Base-by-base conservation (phyloP, 169 alveolate genomes). In the Babesia ovata region DNA sequence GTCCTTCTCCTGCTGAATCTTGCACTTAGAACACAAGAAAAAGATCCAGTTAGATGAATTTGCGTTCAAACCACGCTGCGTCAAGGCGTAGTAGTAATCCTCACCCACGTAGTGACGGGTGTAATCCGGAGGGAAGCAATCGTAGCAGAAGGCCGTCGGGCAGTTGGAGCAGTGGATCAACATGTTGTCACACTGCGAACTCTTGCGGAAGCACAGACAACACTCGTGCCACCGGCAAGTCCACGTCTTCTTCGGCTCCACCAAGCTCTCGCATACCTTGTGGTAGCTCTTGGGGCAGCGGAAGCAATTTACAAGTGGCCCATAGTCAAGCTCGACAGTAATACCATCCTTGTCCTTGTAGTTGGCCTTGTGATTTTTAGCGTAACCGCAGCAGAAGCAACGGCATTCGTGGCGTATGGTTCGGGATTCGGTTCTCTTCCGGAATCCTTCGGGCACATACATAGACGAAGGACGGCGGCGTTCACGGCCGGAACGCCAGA, bases 161-260 rank as follows among this genome's bases (percentile, higher is more conserved):
- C 98, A 95, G 52, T 90, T 92, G 36, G 95, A 92, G 89, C 98
- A 95, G 82, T 95, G 98, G 56, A 95, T 91, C 65, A 95, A 83
- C 84, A 93, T 83, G 70, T 94, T 94, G 56, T 97, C 98, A 66
- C 94, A 93, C 77, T 92, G 95, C 13, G 96, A 87, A 16, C 96
- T 92, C 70, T 92, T 92, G 52, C 98, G 86, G 86, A 92, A 90
- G 66, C 98, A 95, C 36, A 91, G 78, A 52, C 96, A 91, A 53
- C 98, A 95, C 77, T 93, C 96, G 71, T 95, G 98, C 98, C 98
- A 95, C 50, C 95, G 84, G 54, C 98, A 95, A 7, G 95, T 83
- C 96, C 96, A 95, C 48, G 96, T 92, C 69, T 83, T 83, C 84
- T 85, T 85, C 53, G 75, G 81, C 48, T 75, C 88, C 52, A 63